phyloP scores from a whole-genome alignment of 345 rosid genomes.

The Citrus cavaleriei region DNA sequence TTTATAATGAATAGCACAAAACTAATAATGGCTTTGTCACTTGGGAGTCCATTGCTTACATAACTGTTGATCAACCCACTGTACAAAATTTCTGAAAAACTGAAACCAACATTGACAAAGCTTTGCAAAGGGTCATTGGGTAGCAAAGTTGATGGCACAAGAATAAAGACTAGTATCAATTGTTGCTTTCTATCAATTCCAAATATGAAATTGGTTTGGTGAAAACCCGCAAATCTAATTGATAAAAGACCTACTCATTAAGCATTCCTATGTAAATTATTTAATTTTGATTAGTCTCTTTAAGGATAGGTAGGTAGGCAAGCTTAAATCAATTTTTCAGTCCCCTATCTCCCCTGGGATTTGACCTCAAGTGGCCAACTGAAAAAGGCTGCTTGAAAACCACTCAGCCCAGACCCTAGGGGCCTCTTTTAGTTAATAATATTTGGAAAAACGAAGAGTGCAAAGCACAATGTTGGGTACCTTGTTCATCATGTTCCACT shows the following conservation, averaged over 20 bases:
- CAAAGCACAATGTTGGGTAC: conserved; percentile 21
- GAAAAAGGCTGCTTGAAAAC: too few relatives aligned
- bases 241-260: not conserved
- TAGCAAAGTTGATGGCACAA: not conserved
- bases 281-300: not conserved
- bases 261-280: not conserved
- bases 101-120: not conserved
- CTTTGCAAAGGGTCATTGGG: not conserved
- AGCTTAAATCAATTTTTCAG: too few relatives aligned
- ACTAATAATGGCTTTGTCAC: not conserved
- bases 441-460: not conserved
- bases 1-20: not conserved
- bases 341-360: too few relatives aligned
- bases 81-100: not conserved
- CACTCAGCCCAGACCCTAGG: too few relatives aligned
- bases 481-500: conserved; percentile 99
- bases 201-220: not conserved
- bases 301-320: too few relatives aligned
- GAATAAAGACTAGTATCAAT: not conserved
- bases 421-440: not conserved
- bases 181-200: not conserved
- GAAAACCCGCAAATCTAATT: not conserved
- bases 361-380: too few relatives aligned
- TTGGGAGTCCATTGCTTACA: not conserved
- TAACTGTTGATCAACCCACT: not conserved